A percentile compares a stretch with the other conserved stretches of the same genome.
Evolutionary conservation across 2,329 filamentous ascomycete genomes (phyloP).

Genomic region (Fusarium citri): DNA sequence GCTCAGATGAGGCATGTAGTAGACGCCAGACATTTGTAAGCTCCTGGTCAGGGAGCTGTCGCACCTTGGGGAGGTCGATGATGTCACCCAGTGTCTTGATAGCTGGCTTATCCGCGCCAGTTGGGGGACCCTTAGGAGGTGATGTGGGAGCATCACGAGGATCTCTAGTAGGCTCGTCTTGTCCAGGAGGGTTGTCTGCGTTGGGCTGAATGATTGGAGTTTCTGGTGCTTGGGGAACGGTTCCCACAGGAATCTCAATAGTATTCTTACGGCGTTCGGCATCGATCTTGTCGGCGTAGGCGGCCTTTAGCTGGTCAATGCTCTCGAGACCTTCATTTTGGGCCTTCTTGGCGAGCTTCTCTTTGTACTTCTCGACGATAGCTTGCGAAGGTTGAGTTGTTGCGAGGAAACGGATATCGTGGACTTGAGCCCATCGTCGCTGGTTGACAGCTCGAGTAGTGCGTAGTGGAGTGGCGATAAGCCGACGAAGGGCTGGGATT

Average conservation of each 20-base stretch:
- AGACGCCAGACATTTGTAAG: constrained; percentile 91
- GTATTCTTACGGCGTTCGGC: constrained; percentile 75
- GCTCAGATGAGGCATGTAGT: constrained; percentile 78
- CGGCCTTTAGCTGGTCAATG: constrained; percentile 81
- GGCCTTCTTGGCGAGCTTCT: constrained; percentile 87
- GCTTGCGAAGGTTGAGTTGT: constrained; percentile 76
- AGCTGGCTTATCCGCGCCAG: constrained; percentile 45
- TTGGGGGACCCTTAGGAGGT: constrained; percentile 26
- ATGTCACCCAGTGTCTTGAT: constrained; percentile 63
- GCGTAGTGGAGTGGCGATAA: constrained; percentile 52
- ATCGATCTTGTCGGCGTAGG: constrained; percentile 86
- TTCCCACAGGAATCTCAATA: constrained; percentile 54
- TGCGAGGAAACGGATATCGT: constrained; percentile 89
- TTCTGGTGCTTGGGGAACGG: constrained; percentile 52
- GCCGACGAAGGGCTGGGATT: constrained; percentile 61
- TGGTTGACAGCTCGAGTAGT: constrained; percentile 62
- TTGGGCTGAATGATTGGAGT: constrained; percentile 54
- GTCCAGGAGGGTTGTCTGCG: constrained; percentile 48
- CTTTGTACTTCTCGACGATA: constrained; percentile 85
- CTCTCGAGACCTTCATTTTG: constrained; percentile 76
- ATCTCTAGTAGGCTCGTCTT: constrained; percentile 27
- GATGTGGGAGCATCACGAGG: constrained; percentile 16
- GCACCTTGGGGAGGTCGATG: constrained; percentile 83
- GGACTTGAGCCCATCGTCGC: constrained; percentile 89
- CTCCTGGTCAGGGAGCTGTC: constrained; percentile 79